These are phyloP conservation scores for Euphorbia peplus DNA, from an alignment of 345 rosid species.

Conservation along the genomic window DNA sequence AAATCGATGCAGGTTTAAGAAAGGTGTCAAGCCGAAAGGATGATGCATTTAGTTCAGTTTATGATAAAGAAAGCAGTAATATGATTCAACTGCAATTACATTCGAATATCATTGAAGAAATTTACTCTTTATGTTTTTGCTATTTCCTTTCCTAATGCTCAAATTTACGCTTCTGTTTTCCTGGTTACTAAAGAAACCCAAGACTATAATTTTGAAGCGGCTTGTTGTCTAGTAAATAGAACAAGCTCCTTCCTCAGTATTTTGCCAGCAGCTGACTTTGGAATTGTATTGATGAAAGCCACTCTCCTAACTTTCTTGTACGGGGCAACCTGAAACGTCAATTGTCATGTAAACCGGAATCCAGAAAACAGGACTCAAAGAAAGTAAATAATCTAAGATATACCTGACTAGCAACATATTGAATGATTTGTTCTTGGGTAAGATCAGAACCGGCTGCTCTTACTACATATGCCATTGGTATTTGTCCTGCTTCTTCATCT, in stretches of 20 bases:
- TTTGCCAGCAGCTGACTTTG: slow-evolving; percentile 65
- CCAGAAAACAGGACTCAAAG: neutral
- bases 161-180: neutral
- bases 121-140: neutral
- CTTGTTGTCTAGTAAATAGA: slow-evolving; percentile 32
- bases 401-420: slow-evolving; percentile 58
- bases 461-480: slow-evolving; percentile 71
- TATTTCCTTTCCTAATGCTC: neutral
- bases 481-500: slow-evolving; percentile 64
- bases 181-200: neutral
- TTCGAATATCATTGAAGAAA: too few species aligned
- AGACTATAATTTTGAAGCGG: slow-evolving; percentile 35
- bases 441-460: slow-evolving; percentile 40
- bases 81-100: too few species aligned
- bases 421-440: slow-evolving; percentile 47
- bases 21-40: too few species aligned
- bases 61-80: too few species aligned
- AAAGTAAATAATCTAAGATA: neutral
- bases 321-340: slow-evolving; percentile 49
- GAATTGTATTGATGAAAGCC: slow-evolving; percentile 43
- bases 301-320: slow-evolving; percentile 67
- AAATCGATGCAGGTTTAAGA: too few species aligned
- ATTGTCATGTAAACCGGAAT: neutral
- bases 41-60: too few species aligned
- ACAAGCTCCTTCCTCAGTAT: slow-evolving; percentile 54